These are phyloP conservation scores for Microcera coccophila DNA, from an alignment of 2,329 filamentous ascomycete genomes.

Conservation along the genomic window DNA sequence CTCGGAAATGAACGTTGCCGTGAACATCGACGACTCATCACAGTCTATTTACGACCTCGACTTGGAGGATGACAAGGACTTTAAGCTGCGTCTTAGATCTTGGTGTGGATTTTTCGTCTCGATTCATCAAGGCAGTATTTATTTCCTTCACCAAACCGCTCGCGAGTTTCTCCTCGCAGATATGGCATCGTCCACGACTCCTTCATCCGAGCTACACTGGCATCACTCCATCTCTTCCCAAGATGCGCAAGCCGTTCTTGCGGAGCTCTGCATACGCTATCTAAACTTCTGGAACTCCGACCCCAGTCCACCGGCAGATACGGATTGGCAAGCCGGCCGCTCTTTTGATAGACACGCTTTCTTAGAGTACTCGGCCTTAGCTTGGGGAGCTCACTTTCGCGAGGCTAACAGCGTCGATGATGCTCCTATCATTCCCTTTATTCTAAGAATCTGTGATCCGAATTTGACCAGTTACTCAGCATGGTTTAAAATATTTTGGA, in stretches of 20 bases:
- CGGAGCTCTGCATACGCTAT: conserved; percentile 12
- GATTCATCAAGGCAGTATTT: conserved; percentile 14
- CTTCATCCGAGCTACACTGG: conserved; percentile 2
- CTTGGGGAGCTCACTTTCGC: not conserved
- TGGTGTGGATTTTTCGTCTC: conserved; percentile 32
- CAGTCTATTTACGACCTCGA: conserved; percentile 9
- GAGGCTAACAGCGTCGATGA: not conserved
- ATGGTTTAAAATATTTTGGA: not conserved
- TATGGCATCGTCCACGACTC: not conserved
- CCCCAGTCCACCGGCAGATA: not conserved
- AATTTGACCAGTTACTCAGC: not conserved
- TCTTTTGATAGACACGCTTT: not conserved
- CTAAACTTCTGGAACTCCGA: conserved; percentile 7
- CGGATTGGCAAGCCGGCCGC: not conserved
- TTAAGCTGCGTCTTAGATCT: conserved; percentile 16
- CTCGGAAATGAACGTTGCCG: conserved; percentile 19
- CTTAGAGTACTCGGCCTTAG: not conserved
- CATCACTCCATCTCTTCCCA: conserved; percentile 8
- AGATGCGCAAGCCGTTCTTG: conserved; percentile 13
- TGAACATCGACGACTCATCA: conserved; percentile 9
- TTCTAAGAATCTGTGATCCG: not conserved
- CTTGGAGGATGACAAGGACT: conserved; percentile 1
- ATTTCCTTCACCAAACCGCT: conserved; percentile 22
- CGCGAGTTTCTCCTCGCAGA: conserved; percentile 17
- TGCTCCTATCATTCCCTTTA: not conserved